Percentiles rank a stretch among this genome's conserved stretches.
Conservation (phyloP, 768 basidiomycete species). For the Filobasidium floriforme region DNA sequence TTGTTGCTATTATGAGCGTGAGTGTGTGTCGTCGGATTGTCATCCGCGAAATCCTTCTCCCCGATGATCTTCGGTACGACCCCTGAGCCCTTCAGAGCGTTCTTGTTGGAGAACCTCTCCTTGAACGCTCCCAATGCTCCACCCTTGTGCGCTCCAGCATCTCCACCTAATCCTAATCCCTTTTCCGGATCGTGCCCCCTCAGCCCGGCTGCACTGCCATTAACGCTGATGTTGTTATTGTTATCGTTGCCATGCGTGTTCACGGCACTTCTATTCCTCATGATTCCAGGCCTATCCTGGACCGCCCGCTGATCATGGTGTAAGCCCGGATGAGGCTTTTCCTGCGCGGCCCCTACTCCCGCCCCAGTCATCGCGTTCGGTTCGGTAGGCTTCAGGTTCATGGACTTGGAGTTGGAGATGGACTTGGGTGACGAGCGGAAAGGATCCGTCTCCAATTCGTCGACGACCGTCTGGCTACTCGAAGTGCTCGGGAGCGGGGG, state of each 20-base stretch:
- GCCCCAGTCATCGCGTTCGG: neutral
- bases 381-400: too few species aligned
- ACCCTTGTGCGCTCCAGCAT: neutral
- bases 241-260: neutral
- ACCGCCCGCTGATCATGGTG: neutral
- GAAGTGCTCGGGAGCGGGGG: slow-evolving; percentile 1
- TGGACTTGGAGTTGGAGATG: too few species aligned
- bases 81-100: neutral
- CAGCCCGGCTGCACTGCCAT: neutral
- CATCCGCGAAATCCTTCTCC: neutral
- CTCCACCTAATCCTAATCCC: neutral
- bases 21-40: too few species aligned
- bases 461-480: neutral
- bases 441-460: neutral
- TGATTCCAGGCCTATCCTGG: neutral
- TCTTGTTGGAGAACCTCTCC: neutral
- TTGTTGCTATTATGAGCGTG: neutral
- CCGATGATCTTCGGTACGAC: neutral
- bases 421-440: neutral
- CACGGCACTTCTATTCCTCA: neutral
- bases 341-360: neutral
- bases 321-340: neutral
- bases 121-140: neutral
- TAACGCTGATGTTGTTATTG: neutral
- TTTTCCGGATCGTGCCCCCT: slow-evolving; percentile 2